phyloP scores from a whole-genome alignment of 2,329 filamentous ascomycete genomes.

The Capronia coronata region DNA sequence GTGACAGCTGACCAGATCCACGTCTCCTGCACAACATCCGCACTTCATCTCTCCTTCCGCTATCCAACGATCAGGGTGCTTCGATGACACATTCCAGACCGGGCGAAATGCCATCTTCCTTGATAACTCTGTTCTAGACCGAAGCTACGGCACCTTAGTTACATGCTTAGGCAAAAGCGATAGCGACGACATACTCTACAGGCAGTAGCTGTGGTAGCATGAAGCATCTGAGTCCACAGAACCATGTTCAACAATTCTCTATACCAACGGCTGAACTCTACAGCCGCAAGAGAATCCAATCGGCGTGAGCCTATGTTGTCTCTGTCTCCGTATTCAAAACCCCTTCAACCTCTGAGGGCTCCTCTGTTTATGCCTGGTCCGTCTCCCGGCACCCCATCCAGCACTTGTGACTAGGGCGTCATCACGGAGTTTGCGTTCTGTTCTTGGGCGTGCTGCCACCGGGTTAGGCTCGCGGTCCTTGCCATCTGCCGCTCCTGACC shows the following conservation, averaged over 20 bases:
- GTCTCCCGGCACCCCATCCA: conserved; percentile 22
- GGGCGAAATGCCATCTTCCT: not conserved
- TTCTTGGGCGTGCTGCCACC: conserved; percentile 4
- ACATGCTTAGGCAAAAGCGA: no score
- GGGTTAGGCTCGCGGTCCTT: conserved; percentile 30
- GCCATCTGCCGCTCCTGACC: conserved; percentile 37
- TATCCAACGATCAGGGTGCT: not conserved
- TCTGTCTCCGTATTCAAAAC: conserved; percentile 11
- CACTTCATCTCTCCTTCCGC: no score
- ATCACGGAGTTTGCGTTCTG: conserved; percentile 22
- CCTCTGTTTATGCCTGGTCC: conserved; percentile 38
- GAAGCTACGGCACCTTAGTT: no score
- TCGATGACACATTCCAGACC: not conserved
- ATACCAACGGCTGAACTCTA: no score
- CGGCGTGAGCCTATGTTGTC: not conserved
- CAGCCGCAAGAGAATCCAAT: not conserved
- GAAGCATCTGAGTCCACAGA: no score
- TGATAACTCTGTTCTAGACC: not conserved
- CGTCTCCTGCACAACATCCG: no score
- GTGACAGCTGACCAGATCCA: no score
- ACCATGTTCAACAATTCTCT: no score
- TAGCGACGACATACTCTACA: no score
- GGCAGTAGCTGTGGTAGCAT: no score
- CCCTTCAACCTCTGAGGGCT: conserved; percentile 12
- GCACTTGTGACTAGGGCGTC: conserved; percentile 20